Base-by-base conservation (phyloP, 106 monocot genomes). In the Vanilla planifolia region DNA sequence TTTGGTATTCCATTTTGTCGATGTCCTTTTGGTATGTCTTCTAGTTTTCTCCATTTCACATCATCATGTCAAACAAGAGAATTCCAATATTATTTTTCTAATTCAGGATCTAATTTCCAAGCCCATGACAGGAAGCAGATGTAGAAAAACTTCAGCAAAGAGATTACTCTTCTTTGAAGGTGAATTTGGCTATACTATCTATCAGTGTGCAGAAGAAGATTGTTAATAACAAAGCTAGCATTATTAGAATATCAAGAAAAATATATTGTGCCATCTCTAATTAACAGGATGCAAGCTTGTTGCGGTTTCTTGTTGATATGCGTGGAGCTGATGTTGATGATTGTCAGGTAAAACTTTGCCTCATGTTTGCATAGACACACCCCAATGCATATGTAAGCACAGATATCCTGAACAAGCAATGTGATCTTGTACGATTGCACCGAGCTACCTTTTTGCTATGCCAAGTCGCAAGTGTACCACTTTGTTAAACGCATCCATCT, bases 231-330 rank as follows among this genome's bases (percentile, higher is more conserved):
- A 20, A 47, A 47, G 19, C 21, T 47, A 46, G 46, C 46, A 46
- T 46, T 1, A n/a, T 46, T 19, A n/a, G 21, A 9, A 46, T 19
- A 46, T 45, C n/a, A 45, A 10, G 44, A 45, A 45, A 48, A 21
- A 3, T 48, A 16, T 29, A 28, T 11, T 26, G 29, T 52, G 8
- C 11, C 10, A 29, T 52, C 28, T n/a, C 16, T 15, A 52, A 29
- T 52, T 52, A 71, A 59, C 57, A 99, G 98, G 98, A 99, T 83
- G 82, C 78, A 58, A 99, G 98, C 73, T 63, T 99, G 59, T 75
- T 98, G 33, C 73, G 92, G 22, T 98, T 98, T 74, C 75, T 98
- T 75, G 98, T 98, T 66, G 98, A 98, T 70, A 92, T 98, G 98
- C 73, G 92, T 19, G 92, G 92, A 19, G 98, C 61, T 68, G 92